Evolutionary conservation across 208 protist species (phyloP), one percentile per base, ranked within the genome.

Genomic region (Crithidia bombi): DNA sequence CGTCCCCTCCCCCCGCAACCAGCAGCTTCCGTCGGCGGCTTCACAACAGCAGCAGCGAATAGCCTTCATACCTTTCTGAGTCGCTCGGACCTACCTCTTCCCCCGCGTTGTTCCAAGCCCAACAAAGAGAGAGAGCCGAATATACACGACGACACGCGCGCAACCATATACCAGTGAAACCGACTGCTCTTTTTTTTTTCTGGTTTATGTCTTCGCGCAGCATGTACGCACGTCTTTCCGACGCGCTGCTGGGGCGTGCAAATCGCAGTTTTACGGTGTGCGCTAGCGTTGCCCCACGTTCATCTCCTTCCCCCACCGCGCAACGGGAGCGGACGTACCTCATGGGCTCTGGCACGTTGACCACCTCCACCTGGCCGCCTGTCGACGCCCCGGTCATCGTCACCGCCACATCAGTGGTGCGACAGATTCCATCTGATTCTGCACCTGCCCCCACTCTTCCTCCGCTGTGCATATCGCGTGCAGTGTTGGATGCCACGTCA

Each of bases 121-220:
- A 47, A 47, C 7, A n/a, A n/a, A n/a, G n/a, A n/a, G n/a, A n/a
- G n/a, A n/a, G n/a, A n/a, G n/a, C n/a, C n/a, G n/a, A 47, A 47
- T 23, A 49, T 23, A 11, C 10, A 21, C 25, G 2, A 52, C 23
- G 3, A 32, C 19, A 32, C 44, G 49, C 17, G 12, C 36, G 35
- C 25, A 50, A 38, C 17, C n/a, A 56, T 12, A 57, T 21, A 55
- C 56, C 30, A 59, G 46, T 25, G 57, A 51, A 67, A 36, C 28
- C 23, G 11, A 58, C 10, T 46, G 46, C 30, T 75, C 12, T 70
- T 71, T 70, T 67, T 56, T 57, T 81, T 62, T 70, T 38, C 30
- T 56, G 14, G 17, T 28, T 38, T 47, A 47, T 25, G 5, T 50
- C 32, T 49, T 15, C 1, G 9, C 39, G 17, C 57, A 21, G 1